A percentile compares a stretch with the other conserved stretches of the same genome.
These are phyloP conservation scores for Trebouxiophyceae sp. DNA, from an alignment of 163 green algal species.

Conservation along the genomic window DNA sequence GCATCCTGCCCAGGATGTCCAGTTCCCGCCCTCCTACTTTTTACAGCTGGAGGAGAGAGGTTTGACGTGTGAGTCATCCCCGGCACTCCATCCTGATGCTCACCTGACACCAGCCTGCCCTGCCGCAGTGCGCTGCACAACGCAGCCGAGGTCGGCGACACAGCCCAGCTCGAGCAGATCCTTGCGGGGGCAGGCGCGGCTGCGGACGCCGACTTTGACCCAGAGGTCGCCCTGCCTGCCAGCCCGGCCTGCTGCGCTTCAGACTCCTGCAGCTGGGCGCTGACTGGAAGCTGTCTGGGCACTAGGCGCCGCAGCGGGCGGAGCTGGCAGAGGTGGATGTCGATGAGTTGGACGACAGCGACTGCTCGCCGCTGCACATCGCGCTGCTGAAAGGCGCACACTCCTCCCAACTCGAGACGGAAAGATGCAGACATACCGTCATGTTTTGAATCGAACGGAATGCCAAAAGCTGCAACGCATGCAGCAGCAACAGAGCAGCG, in stretches of 20 bases:
- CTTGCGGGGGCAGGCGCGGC: constrained; percentile 11
- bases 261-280: neutral
- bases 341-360: constrained; percentile 23
- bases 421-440: neutral
- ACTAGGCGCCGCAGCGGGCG: neutral
- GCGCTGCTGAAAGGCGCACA: constrained; percentile 50
- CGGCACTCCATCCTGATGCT: too few relatives aligned
- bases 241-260: neutral
- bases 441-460: neutral
- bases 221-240: neutral
- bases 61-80: neutral
- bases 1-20: too few relatives aligned
- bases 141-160: constrained; percentile 46
- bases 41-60: neutral
- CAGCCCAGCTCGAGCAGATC: constrained; percentile 27
- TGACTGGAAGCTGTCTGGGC: neutral
- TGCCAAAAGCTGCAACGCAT: too few relatives aligned
- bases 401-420: too few relatives aligned
- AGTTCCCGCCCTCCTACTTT: neutral
- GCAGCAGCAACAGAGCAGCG: too few relatives aligned
- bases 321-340: constrained; percentile 6
- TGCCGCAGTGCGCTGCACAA: constrained; percentile 61
- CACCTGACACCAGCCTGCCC: too few relatives aligned
- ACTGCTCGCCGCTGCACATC: constrained; percentile 64
- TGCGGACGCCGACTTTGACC: neutral